phyloP scores from a whole-genome alignment of 768 basidiomycete species.

The Podaxis sp. region DNA sequence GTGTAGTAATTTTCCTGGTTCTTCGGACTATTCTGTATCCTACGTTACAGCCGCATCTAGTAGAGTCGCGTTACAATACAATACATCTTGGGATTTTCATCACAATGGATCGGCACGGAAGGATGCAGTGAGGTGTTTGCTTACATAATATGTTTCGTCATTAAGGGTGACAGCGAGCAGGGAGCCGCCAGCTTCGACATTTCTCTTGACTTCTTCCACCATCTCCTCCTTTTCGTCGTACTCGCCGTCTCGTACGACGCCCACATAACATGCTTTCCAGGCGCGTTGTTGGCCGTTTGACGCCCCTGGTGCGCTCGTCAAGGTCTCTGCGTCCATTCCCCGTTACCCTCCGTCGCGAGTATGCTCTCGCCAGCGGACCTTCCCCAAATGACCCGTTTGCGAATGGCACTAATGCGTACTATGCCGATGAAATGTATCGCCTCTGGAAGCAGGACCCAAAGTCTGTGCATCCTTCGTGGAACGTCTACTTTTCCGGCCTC shows the following conservation, averaged over 20 bases:
- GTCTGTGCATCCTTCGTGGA: slow-evolving; percentile 94
- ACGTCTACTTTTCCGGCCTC: slow-evolving; percentile 90
- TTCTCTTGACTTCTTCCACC: not conserved
- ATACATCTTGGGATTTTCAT: not conserved
- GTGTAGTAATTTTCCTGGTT: slow-evolving; percentile 1
- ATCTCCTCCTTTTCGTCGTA: not conserved
- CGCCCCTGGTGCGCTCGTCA: slow-evolving; percentile 4
- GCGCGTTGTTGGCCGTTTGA: slow-evolving; percentile 12
- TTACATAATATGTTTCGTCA: slow-evolving; percentile 8
- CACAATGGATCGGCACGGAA: not conserved
- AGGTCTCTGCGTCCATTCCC: not conserved
- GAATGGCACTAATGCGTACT: slow-evolving; percentile 93
- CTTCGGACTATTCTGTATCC: not conserved
- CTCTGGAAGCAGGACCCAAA: slow-evolving; percentile 88
- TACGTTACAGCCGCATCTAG: slow-evolving; percentile 2
- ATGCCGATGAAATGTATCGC: slow-evolving; percentile 96
- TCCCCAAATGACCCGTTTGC: slow-evolving; percentile 87
- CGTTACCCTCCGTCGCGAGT: not conserved
- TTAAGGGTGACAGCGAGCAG: slow-evolving; percentile 2
- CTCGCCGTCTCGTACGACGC: not conserved
- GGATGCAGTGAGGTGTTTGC: not conserved
- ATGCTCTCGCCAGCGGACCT: slow-evolving; percentile 33
- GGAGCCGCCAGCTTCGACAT: not conserved
- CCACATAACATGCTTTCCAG: slow-evolving; percentile 11
- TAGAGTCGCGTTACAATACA: not conserved